These are phyloP conservation scores for Leptographium procerum DNA, from an alignment of 2,329 filamentous ascomycete species.

Conservation along the genomic window DNA sequence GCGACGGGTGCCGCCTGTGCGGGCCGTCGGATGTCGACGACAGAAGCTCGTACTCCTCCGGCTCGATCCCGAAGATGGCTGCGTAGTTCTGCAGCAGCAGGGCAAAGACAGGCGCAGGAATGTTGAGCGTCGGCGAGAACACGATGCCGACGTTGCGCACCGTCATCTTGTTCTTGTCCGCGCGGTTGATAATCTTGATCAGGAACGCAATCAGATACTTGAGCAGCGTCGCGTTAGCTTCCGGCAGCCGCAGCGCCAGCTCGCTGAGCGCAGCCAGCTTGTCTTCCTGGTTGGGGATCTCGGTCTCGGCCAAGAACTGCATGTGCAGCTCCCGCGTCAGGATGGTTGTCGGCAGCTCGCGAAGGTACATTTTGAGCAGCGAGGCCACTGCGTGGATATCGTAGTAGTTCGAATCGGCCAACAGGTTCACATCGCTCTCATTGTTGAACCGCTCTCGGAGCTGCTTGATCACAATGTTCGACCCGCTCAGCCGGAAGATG, in stretches of 20 bases:
- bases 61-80: constrained; percentile 65
- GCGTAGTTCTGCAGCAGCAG: constrained; percentile 87
- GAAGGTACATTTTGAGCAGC: constrained; percentile 83
- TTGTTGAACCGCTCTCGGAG: constrained; percentile 87
- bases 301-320: constrained; percentile 76
- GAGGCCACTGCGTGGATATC: constrained; percentile 95
- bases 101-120: constrained; percentile 87
- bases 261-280: constrained; percentile 68
- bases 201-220: constrained; percentile 80
- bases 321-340: constrained; percentile 82
- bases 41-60: constrained; percentile 50
- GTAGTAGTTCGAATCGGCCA: constrained; percentile 74
- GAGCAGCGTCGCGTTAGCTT: constrained; percentile 69
- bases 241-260: constrained; percentile 69
- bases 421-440: constrained; percentile 81
- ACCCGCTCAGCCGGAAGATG: constrained; percentile 95
- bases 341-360: constrained; percentile 84
- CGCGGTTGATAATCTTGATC: constrained; percentile 83
- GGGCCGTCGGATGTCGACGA: constrained; percentile 26
- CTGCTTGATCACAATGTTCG: constrained; percentile 84
- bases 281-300: constrained; percentile 61
- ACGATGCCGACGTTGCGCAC: constrained; percentile 96
- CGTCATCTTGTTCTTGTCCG: constrained; percentile 93
- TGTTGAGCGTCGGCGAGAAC: constrained; percentile 93
- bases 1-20: constrained; percentile 13